phyloP scores from a whole-genome alignment of 2,329 filamentous ascomycete species.

The Dissoconium aciculare region DNA sequence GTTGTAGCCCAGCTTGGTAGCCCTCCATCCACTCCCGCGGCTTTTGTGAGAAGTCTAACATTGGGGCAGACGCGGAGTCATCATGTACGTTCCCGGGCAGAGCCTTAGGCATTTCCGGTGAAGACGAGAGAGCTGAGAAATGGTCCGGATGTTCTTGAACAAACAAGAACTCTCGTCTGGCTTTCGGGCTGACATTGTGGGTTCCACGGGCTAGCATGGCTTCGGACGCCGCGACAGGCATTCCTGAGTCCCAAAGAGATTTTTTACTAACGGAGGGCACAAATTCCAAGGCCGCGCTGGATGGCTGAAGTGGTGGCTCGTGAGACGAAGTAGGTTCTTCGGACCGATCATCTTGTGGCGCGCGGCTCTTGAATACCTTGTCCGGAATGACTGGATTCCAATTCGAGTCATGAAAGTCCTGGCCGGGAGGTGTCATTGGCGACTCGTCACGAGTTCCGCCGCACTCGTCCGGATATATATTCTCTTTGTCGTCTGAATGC shows the following conservation, averaged over 20 bases:
- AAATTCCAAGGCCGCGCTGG: background rate
- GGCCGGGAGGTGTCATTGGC: conserved; percentile 3
- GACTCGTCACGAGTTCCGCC: background rate
- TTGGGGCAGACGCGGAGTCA: conserved; percentile 4
- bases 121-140: conserved; percentile 5
- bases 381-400: conserved; percentile 1
- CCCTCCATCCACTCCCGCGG: conserved; percentile 21
- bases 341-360: too few relatives aligned
- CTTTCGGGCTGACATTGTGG: conserved; percentile 20
- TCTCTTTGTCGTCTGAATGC: conserved; percentile 13
- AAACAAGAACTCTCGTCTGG: conserved; percentile 17
- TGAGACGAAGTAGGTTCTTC: background rate
- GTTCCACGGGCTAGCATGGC: conserved; percentile 11
- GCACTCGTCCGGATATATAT: conserved; percentile 6
- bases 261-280: background rate
- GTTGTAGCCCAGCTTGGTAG: conserved; percentile 20
- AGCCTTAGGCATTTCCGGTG: conserved; percentile 8
- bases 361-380: background rate
- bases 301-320: background rate
- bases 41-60: conserved; percentile 15
- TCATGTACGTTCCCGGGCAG: conserved; percentile 6
- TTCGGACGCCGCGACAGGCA: background rate
- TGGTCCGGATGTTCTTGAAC: conserved; percentile 16
- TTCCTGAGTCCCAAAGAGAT: too few relatives aligned
- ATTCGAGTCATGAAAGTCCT: background rate